A percentile compares a stretch with the other conserved stretches of the same genome.
Evolutionary conservation across 1,284 basidiomycete genomes (phyloP).

Genomic region (Tylopilus sp.): DNA sequence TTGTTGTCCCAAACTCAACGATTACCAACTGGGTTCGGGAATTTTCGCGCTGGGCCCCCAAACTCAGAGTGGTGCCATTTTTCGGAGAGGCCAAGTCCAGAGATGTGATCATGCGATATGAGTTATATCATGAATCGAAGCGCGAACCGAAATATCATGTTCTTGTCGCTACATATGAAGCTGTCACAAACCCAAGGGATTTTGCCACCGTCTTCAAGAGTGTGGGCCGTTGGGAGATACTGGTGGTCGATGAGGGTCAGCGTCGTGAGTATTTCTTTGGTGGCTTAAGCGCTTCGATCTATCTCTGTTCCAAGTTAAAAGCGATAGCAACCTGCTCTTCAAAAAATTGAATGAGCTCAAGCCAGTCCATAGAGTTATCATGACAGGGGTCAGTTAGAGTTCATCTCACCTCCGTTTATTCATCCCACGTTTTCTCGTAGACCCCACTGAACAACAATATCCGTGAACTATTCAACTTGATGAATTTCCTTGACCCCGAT

Average conservation of each 20-base stretch:
- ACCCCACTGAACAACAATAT: conserved; percentile 98
- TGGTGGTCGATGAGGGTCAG: conserved; percentile 94
- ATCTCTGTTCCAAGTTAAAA: conserved; percentile 61
- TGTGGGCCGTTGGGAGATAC: conserved; percentile 85
- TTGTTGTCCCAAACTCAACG: conserved; percentile 94
- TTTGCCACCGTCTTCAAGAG: conserved; percentile 72
- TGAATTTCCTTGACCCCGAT: conserved; percentile 85
- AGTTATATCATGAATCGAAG: conserved; percentile 63
- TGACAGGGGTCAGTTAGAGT: conserved; percentile 70
- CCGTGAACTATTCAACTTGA: conserved; percentile 89
- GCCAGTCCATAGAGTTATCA: conserved; percentile 79
- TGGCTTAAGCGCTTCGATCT: conserved; percentile 1
- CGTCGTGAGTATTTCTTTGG: conserved; percentile 53
- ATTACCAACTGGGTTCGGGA: conserved; percentile 87
- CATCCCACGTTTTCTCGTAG: conserved; percentile 35
- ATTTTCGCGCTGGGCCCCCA: conserved; percentile 89
- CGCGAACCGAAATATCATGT: conserved; percentile 76
- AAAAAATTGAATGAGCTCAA: conserved; percentile 78
- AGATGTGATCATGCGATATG: conserved; percentile 78
- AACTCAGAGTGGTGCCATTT: conserved; percentile 77
- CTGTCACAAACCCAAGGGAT: conserved; percentile 62
- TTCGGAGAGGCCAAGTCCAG: conserved; percentile 77
- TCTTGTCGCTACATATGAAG: conserved; percentile 88
- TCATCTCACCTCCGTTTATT: background rate
- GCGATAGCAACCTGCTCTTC: conserved; percentile 77